phyloP scores from a whole-genome alignment of 2,329 filamentous ascomycete species.

The Calonectria montana region DNA sequence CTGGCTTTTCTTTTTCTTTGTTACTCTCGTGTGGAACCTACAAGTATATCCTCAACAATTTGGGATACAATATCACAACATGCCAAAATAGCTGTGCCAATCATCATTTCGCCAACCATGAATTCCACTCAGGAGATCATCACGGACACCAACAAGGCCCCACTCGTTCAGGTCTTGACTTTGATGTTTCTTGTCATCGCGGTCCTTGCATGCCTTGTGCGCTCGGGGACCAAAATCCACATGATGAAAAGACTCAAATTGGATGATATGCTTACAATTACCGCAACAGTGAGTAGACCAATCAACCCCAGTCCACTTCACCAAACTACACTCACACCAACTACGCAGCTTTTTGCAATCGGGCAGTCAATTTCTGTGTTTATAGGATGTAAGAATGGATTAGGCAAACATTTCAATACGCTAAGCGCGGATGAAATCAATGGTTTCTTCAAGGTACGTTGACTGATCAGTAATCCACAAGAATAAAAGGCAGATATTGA shows the following conservation, averaged over 20 bases:
- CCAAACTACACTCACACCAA: background rate
- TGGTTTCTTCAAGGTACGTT: slow-evolving; percentile 41
- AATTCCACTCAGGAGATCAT: slow-evolving; percentile 39
- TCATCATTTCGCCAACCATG: slow-evolving; percentile 27
- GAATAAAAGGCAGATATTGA: slow-evolving; percentile 6
- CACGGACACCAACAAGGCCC: slow-evolving; percentile 45
- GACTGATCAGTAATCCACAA: background rate
- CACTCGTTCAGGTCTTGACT: slow-evolving; percentile 43
- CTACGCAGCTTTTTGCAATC: slow-evolving; percentile 30
- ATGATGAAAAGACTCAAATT: slow-evolving; percentile 43
- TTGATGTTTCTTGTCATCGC: slow-evolving; percentile 45
- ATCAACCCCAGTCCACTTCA: background rate
- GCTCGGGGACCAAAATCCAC: slow-evolving; percentile 42
- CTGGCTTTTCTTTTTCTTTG: background rate
- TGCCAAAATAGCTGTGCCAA: background rate
- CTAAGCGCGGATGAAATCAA: slow-evolving; percentile 28
- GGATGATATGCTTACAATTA: slow-evolving; percentile 41
- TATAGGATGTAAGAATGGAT: slow-evolving; percentile 36
- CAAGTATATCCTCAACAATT: background rate
- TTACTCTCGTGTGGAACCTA: background rate
- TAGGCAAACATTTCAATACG: slow-evolving; percentile 34
- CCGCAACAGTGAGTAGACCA: slow-evolving; percentile 38
- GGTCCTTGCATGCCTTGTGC: slow-evolving; percentile 40
- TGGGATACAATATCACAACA: background rate
- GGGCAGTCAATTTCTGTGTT: slow-evolving; percentile 37